Evolutionary conservation across 2,329 filamentous ascomycete species (phyloP).

Genomic region (Cryphonectria radicalis): DNA sequence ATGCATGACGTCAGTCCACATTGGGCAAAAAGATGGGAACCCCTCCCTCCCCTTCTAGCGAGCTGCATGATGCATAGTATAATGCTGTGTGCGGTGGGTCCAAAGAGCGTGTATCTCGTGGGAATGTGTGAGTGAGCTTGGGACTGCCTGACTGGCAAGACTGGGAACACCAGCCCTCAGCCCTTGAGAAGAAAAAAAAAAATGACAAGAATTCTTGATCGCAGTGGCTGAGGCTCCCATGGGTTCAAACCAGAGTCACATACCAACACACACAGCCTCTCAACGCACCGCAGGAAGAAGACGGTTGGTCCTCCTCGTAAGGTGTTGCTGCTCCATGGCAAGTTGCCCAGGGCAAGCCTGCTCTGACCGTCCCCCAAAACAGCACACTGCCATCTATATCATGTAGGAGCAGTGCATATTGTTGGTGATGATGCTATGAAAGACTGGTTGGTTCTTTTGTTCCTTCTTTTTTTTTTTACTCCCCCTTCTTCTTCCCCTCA

Average conservation of each 20-base stretch:
- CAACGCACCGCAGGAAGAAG: background rate
- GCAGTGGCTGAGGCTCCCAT: no score
- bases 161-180: background rate
- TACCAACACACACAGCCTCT: background rate
- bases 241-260: background rate
- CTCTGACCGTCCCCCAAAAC: no score
- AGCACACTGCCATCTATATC: no score
- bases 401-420: no score
- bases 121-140: background rate
- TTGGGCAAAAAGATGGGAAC: background rate
- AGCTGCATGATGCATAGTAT: background rate
- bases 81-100: background rate
- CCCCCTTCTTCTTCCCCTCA: no score
- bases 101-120: background rate
- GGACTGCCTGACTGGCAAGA: background rate
- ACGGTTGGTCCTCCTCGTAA: background rate
- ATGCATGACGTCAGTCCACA: background rate
- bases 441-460: no score
- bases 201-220: no score
- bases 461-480: no score
- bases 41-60: background rate
- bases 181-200: rapidly evolving
- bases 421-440: no score
- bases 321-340: background rate
- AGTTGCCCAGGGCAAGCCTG: background rate